Evolutionary conservation across 2,329 filamentous ascomycete species (phyloP), one percentile per base, ranked within the genome.

Genomic region (Pezicula radicicola): DNA sequence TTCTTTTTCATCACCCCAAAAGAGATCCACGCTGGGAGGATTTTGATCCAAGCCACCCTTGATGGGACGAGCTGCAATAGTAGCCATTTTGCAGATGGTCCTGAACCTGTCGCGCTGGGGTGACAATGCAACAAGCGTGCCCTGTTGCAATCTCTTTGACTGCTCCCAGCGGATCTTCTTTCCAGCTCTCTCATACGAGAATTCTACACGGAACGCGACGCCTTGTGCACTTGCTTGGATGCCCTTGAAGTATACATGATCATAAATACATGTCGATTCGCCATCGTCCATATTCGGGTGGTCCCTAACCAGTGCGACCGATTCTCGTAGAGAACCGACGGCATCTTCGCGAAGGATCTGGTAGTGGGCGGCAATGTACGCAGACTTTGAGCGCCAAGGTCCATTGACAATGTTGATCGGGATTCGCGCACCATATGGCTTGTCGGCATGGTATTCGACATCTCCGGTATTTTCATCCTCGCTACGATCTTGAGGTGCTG

Each of bases 301-400:
- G 1, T 68, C 57, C 21, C 75, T 77, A 50, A 88, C 78, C 12
- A 75, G 69, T 0, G 72, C 70, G 1, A 96, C 78, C 0, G 88
- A 84, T 55, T 83, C 77, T 6, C 91, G 80, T 0, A 96, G 74
- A 1, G 85, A 79, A 12, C 87, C 80, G 3, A 89, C 73, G 0
- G 84, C 81, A 63, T 96, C 91, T 62, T 91, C 88, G 3, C 91
- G 79, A 7, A 91, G 75, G 2, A 96, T 78, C 3, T 83, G 75
- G 63, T 94, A 96, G 46, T 95, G 89, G 0, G 83, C 79, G 30
- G 81, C 73, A 0, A 96, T 73, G 52, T 96, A 96, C 0, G 77
- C 73, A 1, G 83, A 75, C 43, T 81, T 85, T 4, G 75, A 81
- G 0, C 69, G 56, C 75, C 85, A 93, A 0, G 83, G 72, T 0